Conservation (phyloP, 2,329 filamentous ascomycete species). For the Colletotrichum sansevieriae region DNA sequence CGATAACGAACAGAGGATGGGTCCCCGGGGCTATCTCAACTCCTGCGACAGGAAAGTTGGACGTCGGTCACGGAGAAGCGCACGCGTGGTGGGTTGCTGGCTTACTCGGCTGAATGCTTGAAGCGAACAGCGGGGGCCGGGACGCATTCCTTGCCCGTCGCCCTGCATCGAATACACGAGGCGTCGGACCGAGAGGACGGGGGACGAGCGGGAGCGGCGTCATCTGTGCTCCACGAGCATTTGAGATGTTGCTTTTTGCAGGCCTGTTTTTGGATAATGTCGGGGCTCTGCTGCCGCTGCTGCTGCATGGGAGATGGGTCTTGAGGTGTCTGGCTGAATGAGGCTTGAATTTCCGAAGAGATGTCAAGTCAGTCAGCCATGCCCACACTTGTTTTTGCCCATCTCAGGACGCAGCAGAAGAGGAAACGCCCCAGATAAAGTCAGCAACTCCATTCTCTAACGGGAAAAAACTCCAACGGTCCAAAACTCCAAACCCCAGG, state of each 20-base stretch:
- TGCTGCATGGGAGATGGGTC: conserved; percentile 11
- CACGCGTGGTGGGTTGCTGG: not conserved
- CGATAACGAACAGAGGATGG: conserved; percentile 8
- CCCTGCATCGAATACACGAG: conserved; percentile 35
- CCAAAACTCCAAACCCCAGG: conserved; percentile 11
- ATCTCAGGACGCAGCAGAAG: not conserved
- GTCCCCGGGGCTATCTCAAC: not conserved
- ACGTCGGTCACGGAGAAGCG: not conserved
- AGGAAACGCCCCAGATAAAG: not conserved
- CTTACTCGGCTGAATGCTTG: conserved; percentile 29
- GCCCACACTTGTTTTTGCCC: not conserved
- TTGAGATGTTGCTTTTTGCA: conserved; percentile 35
- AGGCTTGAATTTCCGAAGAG: conserved; percentile 24
- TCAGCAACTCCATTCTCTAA: not conserved
- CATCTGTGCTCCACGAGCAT: conserved; percentile 31
- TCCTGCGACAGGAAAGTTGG: conserved; percentile 2
- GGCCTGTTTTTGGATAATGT: conserved; percentile 2
- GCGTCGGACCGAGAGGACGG: conserved; percentile 21
- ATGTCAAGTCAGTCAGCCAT: no score
- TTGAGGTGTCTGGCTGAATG: not conserved
- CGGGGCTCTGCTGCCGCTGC: not conserved
- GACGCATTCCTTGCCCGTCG: conserved; percentile 22
- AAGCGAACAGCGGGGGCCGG: conserved; percentile 26
- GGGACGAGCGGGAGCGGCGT: conserved; percentile 23
- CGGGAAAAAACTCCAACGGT: no score